A percentile compares a stretch with the other conserved stretches of the same genome.
Conservation (phyloP, 2,329 filamentous ascomycete genomes). For the Paraphoma chrysanthemicola region DNA sequence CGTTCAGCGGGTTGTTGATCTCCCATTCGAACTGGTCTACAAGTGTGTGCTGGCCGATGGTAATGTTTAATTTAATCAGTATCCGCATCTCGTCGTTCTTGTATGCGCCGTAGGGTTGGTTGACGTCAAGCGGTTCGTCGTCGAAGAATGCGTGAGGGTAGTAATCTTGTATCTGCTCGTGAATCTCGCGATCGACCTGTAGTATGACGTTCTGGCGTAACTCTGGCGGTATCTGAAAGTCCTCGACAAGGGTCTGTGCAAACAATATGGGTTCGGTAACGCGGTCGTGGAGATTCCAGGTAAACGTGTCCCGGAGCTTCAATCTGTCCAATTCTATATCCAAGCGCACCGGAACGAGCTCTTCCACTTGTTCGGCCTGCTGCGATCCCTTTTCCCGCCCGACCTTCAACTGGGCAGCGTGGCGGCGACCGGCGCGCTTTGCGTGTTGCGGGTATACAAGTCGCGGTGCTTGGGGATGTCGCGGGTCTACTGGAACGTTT, state of each 20-base stretch:
- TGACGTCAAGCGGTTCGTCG: conserved; percentile 87
- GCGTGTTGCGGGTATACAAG: conserved; percentile 83
- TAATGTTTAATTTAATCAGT: conserved; percentile 94
- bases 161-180: conserved; percentile 90
- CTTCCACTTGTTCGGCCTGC: conserved; percentile 90
- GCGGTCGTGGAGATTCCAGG: conserved; percentile 96
- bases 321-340: conserved; percentile 97
- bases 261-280: conserved; percentile 81
- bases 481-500: conserved; percentile 60
- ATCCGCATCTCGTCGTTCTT: conserved; percentile 99
- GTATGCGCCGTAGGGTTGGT: conserved; percentile 89
- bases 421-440: conserved; percentile 76
- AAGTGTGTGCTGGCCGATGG: conserved; percentile 90
- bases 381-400: conserved; percentile 80
- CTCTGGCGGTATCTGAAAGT: conserved; percentile 78
- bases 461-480: conserved; percentile 55
- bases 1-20: conserved; percentile 93
- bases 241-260: conserved; percentile 87
- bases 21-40: conserved; percentile 99
- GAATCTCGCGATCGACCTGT: conserved; percentile 76
- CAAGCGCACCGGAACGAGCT: conserved; percentile 86
- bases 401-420: conserved; percentile 75
- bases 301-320: conserved; percentile 95
- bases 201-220: conserved; percentile 62
- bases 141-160: conserved; percentile 91